Evolutionary conservation across 306 rosid species (phyloP).

Genomic region (Vicia faba): DNA sequence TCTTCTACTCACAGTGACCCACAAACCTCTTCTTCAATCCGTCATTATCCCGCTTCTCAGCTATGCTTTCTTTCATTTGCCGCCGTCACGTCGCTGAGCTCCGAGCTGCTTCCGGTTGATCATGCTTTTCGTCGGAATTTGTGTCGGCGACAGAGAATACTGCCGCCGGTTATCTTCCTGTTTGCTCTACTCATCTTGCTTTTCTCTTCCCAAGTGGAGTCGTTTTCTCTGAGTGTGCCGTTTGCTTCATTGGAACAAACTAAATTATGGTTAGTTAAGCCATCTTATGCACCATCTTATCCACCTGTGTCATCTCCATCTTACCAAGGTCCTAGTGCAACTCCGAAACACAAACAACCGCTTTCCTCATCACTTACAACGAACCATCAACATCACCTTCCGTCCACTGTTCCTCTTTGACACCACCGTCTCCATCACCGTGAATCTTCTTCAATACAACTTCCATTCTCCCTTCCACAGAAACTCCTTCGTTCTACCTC

Average conservation of each 20-base stretch:
- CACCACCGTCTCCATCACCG: too few species aligned
- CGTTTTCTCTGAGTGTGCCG: conserved; percentile 50
- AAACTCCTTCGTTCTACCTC: too few species aligned
- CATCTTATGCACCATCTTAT: conserved; percentile 51
- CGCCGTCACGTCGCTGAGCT: conserved; percentile 25
- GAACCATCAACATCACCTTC: too few species aligned
- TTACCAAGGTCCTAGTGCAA: conserved; percentile 67
- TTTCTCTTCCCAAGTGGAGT: conserved; percentile 64
- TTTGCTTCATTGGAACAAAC: conserved; percentile 53
- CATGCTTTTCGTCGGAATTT: conserved; percentile 48
- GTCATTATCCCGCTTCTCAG: not conserved
- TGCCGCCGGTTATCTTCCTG: conserved; percentile 50
- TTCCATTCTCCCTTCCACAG: too few species aligned
- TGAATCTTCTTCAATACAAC: too few species aligned
- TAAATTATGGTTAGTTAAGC: conserved; percentile 46
- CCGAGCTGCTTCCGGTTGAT: conserved; percentile 41
- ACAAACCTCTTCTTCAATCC: too few species aligned
- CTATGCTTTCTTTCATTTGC: conserved; percentile 44
- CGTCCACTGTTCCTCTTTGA: too few species aligned
- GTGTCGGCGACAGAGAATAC: conserved; percentile 60
- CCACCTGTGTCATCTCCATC: conserved; percentile 69
- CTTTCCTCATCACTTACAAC: too few species aligned
- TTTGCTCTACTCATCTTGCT: conserved; percentile 53
- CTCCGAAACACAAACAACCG: too few species aligned
- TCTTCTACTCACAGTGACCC: too few species aligned